Evolutionary conservation across 768 basidiomycete species (phyloP).

Genomic region (Lanmaoa rubissima): DNA sequence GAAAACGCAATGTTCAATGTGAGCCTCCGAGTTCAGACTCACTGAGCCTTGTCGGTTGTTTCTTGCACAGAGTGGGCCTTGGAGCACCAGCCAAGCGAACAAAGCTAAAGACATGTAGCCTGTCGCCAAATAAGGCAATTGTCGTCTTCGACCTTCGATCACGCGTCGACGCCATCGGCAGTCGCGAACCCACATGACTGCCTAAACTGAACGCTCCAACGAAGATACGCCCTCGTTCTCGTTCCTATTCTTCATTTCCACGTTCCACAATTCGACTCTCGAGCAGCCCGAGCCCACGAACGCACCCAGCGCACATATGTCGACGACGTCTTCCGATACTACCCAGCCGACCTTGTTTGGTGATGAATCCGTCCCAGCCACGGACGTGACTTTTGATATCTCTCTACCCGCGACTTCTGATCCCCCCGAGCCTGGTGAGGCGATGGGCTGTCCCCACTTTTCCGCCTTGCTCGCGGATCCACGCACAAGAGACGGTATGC

Average conservation of each 20-base stretch:
- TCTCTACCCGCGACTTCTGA: constrained; percentile 14
- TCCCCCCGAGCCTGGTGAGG: constrained; percentile 5
- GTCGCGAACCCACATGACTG: background rate
- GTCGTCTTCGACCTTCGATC: background rate
- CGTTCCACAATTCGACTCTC: too few relatives aligned
- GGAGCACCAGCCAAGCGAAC: constrained; percentile 12
- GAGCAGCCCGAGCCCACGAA: too few relatives aligned
- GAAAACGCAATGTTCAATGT: constrained; percentile 31
- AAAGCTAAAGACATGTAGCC: background rate
- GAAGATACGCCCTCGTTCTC: background rate
- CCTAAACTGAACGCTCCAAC: background rate
- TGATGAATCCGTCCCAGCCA: constrained; percentile 17
- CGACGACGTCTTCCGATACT: constrained; percentile 31
- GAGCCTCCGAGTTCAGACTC: background rate
- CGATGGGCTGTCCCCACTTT: constrained; percentile 42
- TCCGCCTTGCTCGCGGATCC: constrained; percentile 36
- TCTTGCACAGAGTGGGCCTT: background rate
- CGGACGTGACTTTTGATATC: constrained; percentile 13
- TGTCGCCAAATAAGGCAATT: constrained; percentile 15
- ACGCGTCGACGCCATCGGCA: background rate
- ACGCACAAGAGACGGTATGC: constrained; percentile 24
- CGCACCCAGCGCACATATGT: constrained; percentile 15
- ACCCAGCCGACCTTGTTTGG: constrained; percentile 31
- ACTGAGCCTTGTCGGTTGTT: background rate
- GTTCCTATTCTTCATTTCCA: too few relatives aligned